A percentile compares a stretch with the other conserved stretches of the same genome.
These are phyloP conservation scores for Russula brevipes DNA, from an alignment of 768 basidiomycete species.

Conservation along the genomic window DNA sequence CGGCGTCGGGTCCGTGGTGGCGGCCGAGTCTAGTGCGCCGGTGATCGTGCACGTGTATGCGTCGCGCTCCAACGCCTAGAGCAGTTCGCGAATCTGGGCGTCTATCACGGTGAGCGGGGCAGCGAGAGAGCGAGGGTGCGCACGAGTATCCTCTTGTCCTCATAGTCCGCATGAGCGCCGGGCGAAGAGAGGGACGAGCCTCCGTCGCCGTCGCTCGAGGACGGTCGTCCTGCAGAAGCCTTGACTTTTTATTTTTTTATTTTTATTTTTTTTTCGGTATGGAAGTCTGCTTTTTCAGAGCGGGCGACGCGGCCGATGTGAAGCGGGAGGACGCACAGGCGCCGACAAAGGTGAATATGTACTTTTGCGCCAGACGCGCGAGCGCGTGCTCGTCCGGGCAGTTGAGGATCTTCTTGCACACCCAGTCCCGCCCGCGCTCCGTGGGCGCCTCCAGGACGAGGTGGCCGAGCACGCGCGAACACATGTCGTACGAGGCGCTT, in stretches of 20 bases:
- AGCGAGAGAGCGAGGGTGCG: background rate
- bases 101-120: background rate
- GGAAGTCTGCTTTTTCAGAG: background rate
- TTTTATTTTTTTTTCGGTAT: background rate
- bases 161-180: background rate
- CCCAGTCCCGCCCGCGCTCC: slow-evolving; percentile 17
- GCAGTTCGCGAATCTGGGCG: background rate
- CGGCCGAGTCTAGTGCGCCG: background rate
- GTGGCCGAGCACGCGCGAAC: slow-evolving; percentile 20
- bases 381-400: slow-evolving; percentile 21
- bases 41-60: slow-evolving; percentile 15
- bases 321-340: slow-evolving; percentile 16
- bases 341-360: slow-evolving; percentile 20
- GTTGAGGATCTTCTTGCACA: slow-evolving; percentile 18
- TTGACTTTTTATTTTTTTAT: slow-evolving; percentile 10
- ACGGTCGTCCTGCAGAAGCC: slow-evolving; percentile 14
- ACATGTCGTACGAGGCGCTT: slow-evolving; percentile 19
- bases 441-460: slow-evolving; percentile 21
- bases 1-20: background rate
- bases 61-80: slow-evolving; percentile 16
- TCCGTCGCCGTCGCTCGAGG: background rate
- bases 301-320: background rate
- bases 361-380: slow-evolving; percentile 19
- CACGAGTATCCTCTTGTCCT: slow-evolving; percentile 10
- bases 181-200: slow-evolving; percentile 10